A percentile compares a stretch with the other conserved stretches of the same genome.
phyloP scores from a whole-genome alignment of 306 rosid genomes.

The Prunus fruticosa region DNA sequence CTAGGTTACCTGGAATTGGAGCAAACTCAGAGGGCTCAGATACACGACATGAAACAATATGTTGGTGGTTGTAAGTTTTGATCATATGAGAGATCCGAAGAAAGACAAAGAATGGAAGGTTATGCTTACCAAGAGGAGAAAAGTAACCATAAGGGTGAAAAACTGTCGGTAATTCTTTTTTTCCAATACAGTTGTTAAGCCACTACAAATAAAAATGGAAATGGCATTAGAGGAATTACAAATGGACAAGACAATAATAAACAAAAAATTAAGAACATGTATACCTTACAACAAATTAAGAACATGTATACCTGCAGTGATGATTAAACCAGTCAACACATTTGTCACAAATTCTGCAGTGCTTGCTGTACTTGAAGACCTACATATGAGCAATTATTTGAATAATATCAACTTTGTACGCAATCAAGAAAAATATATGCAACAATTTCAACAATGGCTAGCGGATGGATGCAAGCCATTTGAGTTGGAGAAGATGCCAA shows the following conservation, averaged over 20 bases:
- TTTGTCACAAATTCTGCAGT: conserved; percentile 85
- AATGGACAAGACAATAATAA: no score
- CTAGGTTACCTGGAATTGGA: background rate
- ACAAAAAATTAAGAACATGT: no score
- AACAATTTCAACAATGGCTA: background rate
- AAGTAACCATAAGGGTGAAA: no score
- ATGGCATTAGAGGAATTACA: no score
- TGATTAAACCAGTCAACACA: conserved; percentile 89
- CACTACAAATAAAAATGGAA: no score
- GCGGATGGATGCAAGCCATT: conserved; percentile 9
- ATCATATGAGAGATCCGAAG: conserved; percentile 5
- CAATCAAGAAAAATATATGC: background rate
- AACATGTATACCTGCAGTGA: conserved; percentile 34
- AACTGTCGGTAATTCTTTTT: no score
- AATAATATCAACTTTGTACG: background rate
- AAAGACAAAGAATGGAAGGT: conserved; percentile 23
- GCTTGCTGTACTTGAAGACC: conserved; percentile 57
- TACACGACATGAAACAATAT: conserved; percentile 2
- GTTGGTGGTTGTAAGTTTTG: conserved; percentile 9
- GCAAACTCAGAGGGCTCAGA: background rate
- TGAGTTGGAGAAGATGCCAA: conserved; percentile 7
- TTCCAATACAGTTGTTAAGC: no score
- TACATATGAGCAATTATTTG: conserved; percentile 27
- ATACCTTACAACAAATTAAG: no score
- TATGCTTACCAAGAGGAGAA: no score